Evolutionary conservation across 768 basidiomycete genomes (phyloP).

Genomic region (Bullera alba): DNA sequence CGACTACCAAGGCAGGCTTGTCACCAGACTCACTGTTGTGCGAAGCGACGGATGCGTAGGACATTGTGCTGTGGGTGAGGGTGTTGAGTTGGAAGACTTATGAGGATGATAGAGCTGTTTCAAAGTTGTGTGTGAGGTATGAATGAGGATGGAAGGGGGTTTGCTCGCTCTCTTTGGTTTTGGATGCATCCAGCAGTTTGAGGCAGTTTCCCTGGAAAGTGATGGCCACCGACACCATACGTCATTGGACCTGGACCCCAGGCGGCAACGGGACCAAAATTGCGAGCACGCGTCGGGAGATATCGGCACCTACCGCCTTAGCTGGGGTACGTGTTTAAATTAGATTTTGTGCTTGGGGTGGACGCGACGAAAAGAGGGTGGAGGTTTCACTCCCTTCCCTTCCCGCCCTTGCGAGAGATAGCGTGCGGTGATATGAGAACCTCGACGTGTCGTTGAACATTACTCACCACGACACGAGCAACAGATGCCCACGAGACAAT

Average conservation of each 20-base stretch:
- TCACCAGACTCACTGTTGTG: slow-evolving; percentile 51
- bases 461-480: too few species aligned
- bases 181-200: neutral
- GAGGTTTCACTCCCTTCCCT: too few species aligned
- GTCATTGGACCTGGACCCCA: neutral
- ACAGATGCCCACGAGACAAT: too few species aligned
- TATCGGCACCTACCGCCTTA: too few species aligned
- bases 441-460: too few species aligned
- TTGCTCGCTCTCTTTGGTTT: neutral
- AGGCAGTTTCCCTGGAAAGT: neutral
- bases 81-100: neutral
- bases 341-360: too few species aligned
- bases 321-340: too few species aligned
- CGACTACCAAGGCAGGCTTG: neutral
- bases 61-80: slow-evolving; percentile 51
- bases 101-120: neutral
- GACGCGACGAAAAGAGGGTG: too few species aligned
- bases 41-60: slow-evolving; percentile 64
- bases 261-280: too few species aligned
- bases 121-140: neutral
- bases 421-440: too few species aligned
- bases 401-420: too few species aligned
- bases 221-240: neutral
- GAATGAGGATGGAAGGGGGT: neutral
- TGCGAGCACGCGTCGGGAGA: too few species aligned